Evolutionary conservation across 2,329 filamentous ascomycete genomes (phyloP).

Genomic region (Clonostachys rhizophaga): DNA sequence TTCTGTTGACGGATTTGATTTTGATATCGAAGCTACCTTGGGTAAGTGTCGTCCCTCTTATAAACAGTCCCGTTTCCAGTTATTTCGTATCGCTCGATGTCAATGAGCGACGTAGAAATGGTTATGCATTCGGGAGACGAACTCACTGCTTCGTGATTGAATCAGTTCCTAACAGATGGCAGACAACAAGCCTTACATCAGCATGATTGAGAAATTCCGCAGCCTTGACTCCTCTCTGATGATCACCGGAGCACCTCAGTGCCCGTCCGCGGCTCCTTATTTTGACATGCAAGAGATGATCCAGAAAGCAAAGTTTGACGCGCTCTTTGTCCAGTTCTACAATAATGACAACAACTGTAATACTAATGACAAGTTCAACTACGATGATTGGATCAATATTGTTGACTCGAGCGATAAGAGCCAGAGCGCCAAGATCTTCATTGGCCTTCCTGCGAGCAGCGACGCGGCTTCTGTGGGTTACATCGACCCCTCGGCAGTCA

Average conservation of each 20-base stretch:
- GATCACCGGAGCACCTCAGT: conserved; percentile 41
- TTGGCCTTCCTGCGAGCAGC: conserved; percentile 32
- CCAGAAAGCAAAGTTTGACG: conserved; percentile 31
- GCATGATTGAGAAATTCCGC: conserved; percentile 29
- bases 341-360: conserved; percentile 36
- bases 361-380: conserved; percentile 32
- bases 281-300: conserved; percentile 30
- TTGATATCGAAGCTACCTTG: conserved; percentile 29
- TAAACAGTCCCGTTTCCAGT: not conserved
- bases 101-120: no score
- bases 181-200: conserved; percentile 29
- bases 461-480: conserved; percentile 23
- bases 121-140: no score
- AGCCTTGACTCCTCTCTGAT: conserved; percentile 18
- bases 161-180: not conserved
- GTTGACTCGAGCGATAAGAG: conserved; percentile 24
- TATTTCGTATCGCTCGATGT: not conserved
- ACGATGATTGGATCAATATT: conserved; percentile 30
- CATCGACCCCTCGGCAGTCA: conserved; percentile 21
- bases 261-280: conserved; percentile 18
- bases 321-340: conserved; percentile 33
- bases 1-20: conserved; percentile 34
- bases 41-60: conserved; percentile 12
- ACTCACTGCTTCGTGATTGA: no score
- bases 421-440: conserved; percentile 35